Conservation (phyloP, 2,329 filamentous ascomycete species). For the Xylaria multiplex region DNA sequence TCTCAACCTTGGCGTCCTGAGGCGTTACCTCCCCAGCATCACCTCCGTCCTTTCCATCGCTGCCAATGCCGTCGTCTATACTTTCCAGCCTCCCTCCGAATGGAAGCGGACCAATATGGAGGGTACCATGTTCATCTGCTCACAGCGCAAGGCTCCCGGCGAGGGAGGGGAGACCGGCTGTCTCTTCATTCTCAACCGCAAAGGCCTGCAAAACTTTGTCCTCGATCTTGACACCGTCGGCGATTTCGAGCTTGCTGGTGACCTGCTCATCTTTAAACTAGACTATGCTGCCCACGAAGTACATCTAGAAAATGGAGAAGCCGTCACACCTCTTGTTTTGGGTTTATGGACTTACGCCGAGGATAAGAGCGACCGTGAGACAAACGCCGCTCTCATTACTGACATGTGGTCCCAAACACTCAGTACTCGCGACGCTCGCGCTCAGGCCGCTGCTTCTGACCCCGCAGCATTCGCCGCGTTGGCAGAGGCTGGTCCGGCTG, state of each 20-base stretch:
- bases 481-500: slow-evolving; percentile 23
- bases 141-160: slow-evolving; percentile 57
- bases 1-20: slow-evolving; percentile 86
- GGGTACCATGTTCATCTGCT: slow-evolving; percentile 89
- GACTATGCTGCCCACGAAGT: slow-evolving; percentile 41
- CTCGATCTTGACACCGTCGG: slow-evolving; percentile 69
- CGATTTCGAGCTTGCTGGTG: slow-evolving; percentile 70
- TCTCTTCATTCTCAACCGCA: slow-evolving; percentile 78
- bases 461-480: slow-evolving; percentile 8
- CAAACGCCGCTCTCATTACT: slow-evolving; percentile 43
- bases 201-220: slow-evolving; percentile 75
- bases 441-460: slow-evolving; percentile 29
- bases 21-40: slow-evolving; percentile 81
- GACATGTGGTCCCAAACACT: slow-evolving; percentile 44
- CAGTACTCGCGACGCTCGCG: slow-evolving; percentile 38
- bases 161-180: slow-evolving; percentile 57
- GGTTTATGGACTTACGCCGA: slow-evolving; percentile 47
- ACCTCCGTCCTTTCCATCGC: slow-evolving; percentile 80
- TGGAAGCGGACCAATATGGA: slow-evolving; percentile 92
- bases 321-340: slow-evolving; percentile 38
- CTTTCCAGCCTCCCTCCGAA: slow-evolving; percentile 66
- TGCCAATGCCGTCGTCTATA: slow-evolving; percentile 87
- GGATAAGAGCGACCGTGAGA: slow-evolving; percentile 41
- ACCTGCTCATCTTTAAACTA: slow-evolving; percentile 63
- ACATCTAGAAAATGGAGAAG: slow-evolving; percentile 41